phyloP scores from a whole-genome alignment of 2,329 filamentous ascomycete species.

The Colletotrichum falcatum region DNA sequence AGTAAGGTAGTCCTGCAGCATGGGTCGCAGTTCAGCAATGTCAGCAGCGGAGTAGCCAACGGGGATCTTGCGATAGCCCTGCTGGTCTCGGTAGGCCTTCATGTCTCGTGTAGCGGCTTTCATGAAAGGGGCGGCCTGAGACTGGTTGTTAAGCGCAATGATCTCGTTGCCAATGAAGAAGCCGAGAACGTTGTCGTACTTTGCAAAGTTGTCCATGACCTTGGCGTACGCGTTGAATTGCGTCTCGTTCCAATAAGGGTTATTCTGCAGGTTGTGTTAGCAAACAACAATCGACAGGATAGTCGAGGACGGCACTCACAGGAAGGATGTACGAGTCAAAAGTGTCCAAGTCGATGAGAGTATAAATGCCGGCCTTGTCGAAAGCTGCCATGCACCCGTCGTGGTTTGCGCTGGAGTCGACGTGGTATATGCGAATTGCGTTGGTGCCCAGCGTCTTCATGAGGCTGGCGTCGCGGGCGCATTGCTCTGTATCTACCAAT shows the following conservation, averaged over 20 bases:
- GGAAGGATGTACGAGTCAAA: slow-evolving; percentile 76
- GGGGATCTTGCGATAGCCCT: slow-evolving; percentile 84
- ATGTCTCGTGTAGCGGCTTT: slow-evolving; percentile 85
- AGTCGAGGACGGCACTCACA: slow-evolving; percentile 52
- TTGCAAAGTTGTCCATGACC: slow-evolving; percentile 82
- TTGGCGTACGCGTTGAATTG: slow-evolving; percentile 76
- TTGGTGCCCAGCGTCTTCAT: slow-evolving; percentile 88
- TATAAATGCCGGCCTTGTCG: slow-evolving; percentile 83
- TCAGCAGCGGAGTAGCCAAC: slow-evolving; percentile 91
- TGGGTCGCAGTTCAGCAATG: slow-evolving; percentile 75
- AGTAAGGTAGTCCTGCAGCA: slow-evolving; percentile 78
- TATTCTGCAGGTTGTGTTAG: slow-evolving; percentile 54
- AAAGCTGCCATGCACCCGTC: slow-evolving; percentile 85
- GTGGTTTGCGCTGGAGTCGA: slow-evolving; percentile 79
- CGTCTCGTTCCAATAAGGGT: slow-evolving; percentile 77
- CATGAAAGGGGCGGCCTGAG: slow-evolving; percentile 80
- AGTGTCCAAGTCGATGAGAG: slow-evolving; percentile 86
- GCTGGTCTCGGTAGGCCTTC: slow-evolving; percentile 81
- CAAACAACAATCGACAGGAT: neutral
- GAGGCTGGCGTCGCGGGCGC: slow-evolving; percentile 77
- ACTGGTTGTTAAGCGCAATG: slow-evolving; percentile 71
- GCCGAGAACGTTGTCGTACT: slow-evolving; percentile 83
- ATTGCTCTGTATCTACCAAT: slow-evolving; percentile 80
- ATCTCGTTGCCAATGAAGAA: slow-evolving; percentile 94
- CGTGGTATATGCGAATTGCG: slow-evolving; percentile 89